A percentile compares a stretch with the other conserved stretches of the same genome.
phyloP scores from a whole-genome alignment of 345 rosid species.

The Rhizophora apiculata region DNA sequence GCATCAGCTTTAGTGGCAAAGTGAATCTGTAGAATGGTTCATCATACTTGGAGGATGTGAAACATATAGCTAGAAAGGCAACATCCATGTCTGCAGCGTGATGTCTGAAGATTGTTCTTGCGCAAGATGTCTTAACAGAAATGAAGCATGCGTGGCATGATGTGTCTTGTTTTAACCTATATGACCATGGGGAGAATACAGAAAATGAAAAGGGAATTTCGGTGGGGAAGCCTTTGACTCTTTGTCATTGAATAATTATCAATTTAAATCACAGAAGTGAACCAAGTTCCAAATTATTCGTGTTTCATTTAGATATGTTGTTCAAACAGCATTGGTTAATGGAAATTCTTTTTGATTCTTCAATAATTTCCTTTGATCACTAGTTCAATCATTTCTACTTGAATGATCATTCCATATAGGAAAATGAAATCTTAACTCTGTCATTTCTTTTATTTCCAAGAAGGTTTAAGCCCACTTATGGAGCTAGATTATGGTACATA shows the following conservation, averaged over 20 bases:
- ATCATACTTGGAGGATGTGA: neutral
- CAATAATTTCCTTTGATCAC: too few relatives aligned
- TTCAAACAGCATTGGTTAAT: too few relatives aligned
- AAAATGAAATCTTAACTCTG: neutral
- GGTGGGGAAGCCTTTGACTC: too few relatives aligned
- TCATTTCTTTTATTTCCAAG: conserved; percentile 19
- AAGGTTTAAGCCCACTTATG: neutral
- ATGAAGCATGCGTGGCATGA: neutral
- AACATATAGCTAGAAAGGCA: neutral
- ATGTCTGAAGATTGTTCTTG: neutral
- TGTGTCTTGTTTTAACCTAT: too few relatives aligned
- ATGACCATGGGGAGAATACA: too few relatives aligned
- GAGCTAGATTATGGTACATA: conserved; percentile 5
- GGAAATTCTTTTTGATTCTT: too few relatives aligned
- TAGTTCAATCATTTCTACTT: neutral
- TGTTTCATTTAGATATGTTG: too few relatives aligned
- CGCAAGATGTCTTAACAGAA: neutral
- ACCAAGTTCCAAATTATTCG: too few relatives aligned
- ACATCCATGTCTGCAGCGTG: neutral
- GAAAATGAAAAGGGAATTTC: too few relatives aligned
- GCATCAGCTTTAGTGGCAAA: conserved; percentile 34
- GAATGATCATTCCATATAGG: neutral
- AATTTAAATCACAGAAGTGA: too few relatives aligned
- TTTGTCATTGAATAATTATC: too few relatives aligned
- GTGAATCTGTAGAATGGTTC: neutral